Conservation (phyloP, 2,329 filamentous ascomycete genomes). For the Fusarium scirpi region DNA sequence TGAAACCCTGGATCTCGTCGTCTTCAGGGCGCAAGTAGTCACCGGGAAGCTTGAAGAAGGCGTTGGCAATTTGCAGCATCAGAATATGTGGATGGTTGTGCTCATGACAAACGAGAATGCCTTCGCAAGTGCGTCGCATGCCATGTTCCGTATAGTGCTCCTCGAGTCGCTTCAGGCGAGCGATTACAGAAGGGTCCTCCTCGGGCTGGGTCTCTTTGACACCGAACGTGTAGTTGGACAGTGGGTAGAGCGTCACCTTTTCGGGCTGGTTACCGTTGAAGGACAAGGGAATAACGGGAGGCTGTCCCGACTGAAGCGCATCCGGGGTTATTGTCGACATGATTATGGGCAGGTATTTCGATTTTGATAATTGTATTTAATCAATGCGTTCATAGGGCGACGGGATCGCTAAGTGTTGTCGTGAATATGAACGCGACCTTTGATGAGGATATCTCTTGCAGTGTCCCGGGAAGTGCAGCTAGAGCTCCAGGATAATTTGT, state of each 20-base stretch:
- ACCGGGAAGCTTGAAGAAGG: slow-evolving; percentile 98
- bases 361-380: background rate
- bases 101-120: slow-evolving; percentile 96
- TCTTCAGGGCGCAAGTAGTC: slow-evolving; percentile 93
- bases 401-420: background rate
- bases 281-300: slow-evolving; percentile 81
- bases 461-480: slow-evolving; percentile 13
- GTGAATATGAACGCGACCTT: slow-evolving; percentile 1
- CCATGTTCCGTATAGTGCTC: slow-evolving; percentile 93
- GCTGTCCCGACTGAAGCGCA: slow-evolving; percentile 80
- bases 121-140: slow-evolving; percentile 97
- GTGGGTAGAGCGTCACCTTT: slow-evolving; percentile 90
- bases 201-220: slow-evolving; percentile 99
- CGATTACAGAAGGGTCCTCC: slow-evolving; percentile 95
- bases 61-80: slow-evolving; percentile 99
- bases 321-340: slow-evolving; percentile 90
- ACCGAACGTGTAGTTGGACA: slow-evolving; percentile 99
- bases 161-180: slow-evolving; percentile 91
- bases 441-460: slow-evolving; percentile 20
- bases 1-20: slow-evolving; percentile 95
- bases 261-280: slow-evolving; percentile 92
- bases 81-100: slow-evolving; percentile 99
- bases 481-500: slow-evolving; percentile 31
- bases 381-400: background rate
- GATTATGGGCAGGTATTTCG: background rate